These are phyloP conservation scores for Daphne laureola DNA, from an alignment of 441 rosid species.

Conservation along the genomic window DNA sequence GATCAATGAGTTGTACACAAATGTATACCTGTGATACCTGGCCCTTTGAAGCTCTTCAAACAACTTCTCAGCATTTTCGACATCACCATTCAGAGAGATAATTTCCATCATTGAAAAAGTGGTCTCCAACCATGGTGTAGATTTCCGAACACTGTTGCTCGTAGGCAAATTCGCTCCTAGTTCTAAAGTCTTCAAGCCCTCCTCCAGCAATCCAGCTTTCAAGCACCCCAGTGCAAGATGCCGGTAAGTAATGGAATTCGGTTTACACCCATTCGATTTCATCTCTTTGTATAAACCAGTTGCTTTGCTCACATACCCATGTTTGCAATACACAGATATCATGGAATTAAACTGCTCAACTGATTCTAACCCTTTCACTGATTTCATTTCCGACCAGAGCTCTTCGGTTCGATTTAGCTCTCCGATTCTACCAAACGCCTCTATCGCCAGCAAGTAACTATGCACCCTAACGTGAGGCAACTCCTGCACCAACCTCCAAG, in stretches of 20 bases:
- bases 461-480: slow-evolving; percentile 50
- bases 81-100: slow-evolving; percentile 69
- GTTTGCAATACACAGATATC: slow-evolving; percentile 57
- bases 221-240: slow-evolving; percentile 86
- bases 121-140: slow-evolving; percentile 81
- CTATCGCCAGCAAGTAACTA: slow-evolving; percentile 60
- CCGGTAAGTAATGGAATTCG: slow-evolving; percentile 71
- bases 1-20: slow-evolving; percentile 67
- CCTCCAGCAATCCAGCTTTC: slow-evolving; percentile 47
- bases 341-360: slow-evolving; percentile 70
- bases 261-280: slow-evolving; percentile 39
- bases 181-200: slow-evolving; percentile 62
- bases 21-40: slow-evolving; percentile 56
- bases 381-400: slow-evolving; percentile 69
- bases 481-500: slow-evolving; percentile 46
- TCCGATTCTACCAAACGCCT: slow-evolving; percentile 64
- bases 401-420: slow-evolving; percentile 55
- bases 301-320: slow-evolving; percentile 56
- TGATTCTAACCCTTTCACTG: slow-evolving; percentile 37
- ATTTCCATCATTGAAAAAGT: slow-evolving; percentile 57
- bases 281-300: slow-evolving; percentile 53
- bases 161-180: slow-evolving; percentile 35
- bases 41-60: slow-evolving; percentile 60
- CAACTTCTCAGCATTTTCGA: slow-evolving; percentile 55
- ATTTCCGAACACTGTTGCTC: slow-evolving; percentile 47